A percentile compares a stretch with the other conserved stretches of the same genome.
Evolutionary conservation across 345 rosid genomes (phyloP).

Genomic region (Lenwebbia sp.): DNA sequence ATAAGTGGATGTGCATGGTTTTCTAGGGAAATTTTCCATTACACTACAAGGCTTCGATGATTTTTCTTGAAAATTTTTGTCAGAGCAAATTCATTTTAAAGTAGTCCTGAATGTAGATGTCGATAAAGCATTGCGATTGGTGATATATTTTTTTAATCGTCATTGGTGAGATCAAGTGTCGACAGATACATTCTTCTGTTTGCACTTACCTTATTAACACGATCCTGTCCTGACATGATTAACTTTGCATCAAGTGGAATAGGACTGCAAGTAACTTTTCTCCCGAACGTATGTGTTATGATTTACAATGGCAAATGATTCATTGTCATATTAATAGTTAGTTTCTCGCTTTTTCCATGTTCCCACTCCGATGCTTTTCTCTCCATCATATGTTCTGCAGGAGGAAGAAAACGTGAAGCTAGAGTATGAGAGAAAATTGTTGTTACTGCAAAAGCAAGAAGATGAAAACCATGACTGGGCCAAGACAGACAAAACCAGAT

Average conservation of each 20-base stretch:
- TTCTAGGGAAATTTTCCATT: neutral
- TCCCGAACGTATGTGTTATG: neutral
- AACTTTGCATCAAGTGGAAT: neutral
- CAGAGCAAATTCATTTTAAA: neutral
- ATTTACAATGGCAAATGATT: neutral
- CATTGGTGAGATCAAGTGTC: neutral
- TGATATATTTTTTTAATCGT: neutral
- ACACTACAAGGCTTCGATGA: neutral
- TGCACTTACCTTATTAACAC: neutral
- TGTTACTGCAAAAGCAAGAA: slow-evolving; percentile 54
- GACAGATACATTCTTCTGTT: neutral
- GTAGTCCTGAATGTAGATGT: neutral
- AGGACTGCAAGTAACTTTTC: neutral
- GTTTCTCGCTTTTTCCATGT: neutral
- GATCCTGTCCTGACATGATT: neutral
- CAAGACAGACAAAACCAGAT: slow-evolving; percentile 57
- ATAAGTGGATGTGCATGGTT: neutral
- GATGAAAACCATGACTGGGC: slow-evolving; percentile 41
- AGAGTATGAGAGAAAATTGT: slow-evolving; percentile 61
- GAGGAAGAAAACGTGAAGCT: slow-evolving; percentile 65
- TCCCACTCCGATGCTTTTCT: neutral
- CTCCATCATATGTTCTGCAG: slow-evolving; percentile 16
- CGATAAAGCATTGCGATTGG: neutral
- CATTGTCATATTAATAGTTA: neutral
- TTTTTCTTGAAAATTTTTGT: neutral